Percentiles rank a stretch among this genome's conserved stretches.
Conservation (phyloP, 2,329 filamentous ascomycete genomes). For the Paraconiothyrium brasiliense region DNA sequence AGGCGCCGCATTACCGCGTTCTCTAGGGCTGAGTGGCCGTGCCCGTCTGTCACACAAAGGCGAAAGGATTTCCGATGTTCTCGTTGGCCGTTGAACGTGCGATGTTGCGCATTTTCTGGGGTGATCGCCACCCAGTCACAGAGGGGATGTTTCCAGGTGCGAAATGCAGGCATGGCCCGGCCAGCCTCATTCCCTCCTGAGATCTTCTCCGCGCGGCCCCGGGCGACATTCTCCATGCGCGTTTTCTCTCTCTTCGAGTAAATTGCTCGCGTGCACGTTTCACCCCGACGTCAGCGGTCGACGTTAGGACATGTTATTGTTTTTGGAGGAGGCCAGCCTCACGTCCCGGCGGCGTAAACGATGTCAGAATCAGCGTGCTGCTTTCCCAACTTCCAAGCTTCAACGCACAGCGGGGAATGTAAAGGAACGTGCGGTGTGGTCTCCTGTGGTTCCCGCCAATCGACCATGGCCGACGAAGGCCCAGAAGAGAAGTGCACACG, state of each 20-base stretch:
- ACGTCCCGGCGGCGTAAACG: constrained; percentile 7
- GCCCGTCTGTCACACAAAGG: constrained; percentile 1
- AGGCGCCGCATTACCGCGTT: background rate
- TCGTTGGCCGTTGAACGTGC: constrained; percentile 10
- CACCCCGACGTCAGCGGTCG: constrained; percentile 16
- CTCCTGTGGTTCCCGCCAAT: constrained; percentile 11
- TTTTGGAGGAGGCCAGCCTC: constrained; percentile 11
- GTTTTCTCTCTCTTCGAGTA: constrained; percentile 2
- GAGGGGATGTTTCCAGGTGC: background rate
- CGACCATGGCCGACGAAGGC: background rate
- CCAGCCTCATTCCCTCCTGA: constrained; percentile 11
- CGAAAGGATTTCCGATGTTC: constrained; percentile 5
- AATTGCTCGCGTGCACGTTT: constrained; percentile 11
- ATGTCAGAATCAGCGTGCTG: constrained; percentile 4
- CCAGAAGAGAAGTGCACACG: constrained; percentile 18
- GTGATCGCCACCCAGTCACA: constrained; percentile 15
- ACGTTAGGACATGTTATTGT: background rate
- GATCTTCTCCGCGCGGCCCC: constrained; percentile 3
- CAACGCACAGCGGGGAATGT: constrained; percentile 7
- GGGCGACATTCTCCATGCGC: background rate
- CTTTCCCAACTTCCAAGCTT: constrained; percentile 14
- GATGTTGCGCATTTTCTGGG: background rate
- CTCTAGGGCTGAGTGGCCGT: constrained; percentile 6
- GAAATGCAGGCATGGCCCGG: background rate
- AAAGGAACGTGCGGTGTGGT: constrained; percentile 9